phyloP scores from a whole-genome alignment of 176 grass and related monocot genomes.

The Metroxylon sagu region DNA sequence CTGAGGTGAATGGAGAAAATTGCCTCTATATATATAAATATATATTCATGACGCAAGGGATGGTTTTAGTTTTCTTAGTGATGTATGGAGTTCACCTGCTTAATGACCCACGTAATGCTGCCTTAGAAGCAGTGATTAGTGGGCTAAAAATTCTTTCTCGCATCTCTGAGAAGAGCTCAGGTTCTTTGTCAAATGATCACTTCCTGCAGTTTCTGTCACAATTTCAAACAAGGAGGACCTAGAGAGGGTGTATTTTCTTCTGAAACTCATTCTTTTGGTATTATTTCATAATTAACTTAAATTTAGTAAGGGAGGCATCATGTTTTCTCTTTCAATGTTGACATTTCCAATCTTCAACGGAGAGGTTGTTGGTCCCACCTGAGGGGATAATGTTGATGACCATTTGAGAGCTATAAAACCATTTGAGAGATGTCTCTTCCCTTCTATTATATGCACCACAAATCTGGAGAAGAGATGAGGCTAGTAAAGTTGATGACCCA shows the following conservation, averaged over 20 bases:
- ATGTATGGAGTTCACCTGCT: conserved; percentile 96
- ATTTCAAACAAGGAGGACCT: conserved; percentile 85
- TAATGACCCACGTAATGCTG: conserved; percentile 77
- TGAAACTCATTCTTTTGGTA: background rate
- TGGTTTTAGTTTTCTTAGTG: conserved; percentile 78
- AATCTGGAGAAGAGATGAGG: conserved; percentile 99
- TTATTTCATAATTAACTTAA: background rate
- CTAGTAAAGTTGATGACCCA: conserved; percentile 87
- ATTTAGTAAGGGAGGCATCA: too few species aligned
- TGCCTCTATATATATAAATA: too few species aligned
- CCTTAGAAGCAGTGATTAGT: conserved; percentile 77
- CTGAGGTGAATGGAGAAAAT: conserved; percentile 42
- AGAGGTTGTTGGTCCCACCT: conserved; percentile 62
- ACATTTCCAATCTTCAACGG: conserved; percentile 37
- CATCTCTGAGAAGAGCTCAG: conserved; percentile 39
- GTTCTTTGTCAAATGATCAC: conserved; percentile 58
- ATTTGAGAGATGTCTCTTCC: conserved; percentile 7
- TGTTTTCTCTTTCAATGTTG: background rate
- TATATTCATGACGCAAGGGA: conserved; percentile 61
- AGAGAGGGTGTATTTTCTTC: conserved; percentile 19
- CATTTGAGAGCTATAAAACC: background rate
- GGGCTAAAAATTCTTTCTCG: conserved; percentile 92
- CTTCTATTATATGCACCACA: conserved; percentile 31
- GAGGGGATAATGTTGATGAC: conserved; percentile 40
- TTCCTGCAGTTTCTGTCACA: conserved; percentile 87